These are phyloP conservation scores for Fomitopsis pulvina DNA, from an alignment of 768 basidiomycete genomes.

Conservation along the genomic window DNA sequence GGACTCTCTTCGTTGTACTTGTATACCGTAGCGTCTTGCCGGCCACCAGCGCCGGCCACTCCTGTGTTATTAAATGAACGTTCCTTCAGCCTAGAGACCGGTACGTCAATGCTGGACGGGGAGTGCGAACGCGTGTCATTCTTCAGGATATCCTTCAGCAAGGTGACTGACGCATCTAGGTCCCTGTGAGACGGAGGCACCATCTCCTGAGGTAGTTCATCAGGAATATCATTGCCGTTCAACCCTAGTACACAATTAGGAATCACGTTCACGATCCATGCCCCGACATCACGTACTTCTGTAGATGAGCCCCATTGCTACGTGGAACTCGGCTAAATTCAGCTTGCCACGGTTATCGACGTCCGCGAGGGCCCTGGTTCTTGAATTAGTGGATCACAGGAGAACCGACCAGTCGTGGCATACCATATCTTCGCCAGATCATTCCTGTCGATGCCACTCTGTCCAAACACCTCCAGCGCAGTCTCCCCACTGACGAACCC, in stretches of 20 bases:
- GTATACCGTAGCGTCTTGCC: constrained; percentile 89
- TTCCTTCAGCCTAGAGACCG: constrained; percentile 55
- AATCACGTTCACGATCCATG: background rate
- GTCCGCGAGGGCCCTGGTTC: constrained; percentile 92
- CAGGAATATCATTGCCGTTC: constrained; percentile 89
- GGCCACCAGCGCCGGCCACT: constrained; percentile 46
- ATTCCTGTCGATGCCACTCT: constrained; percentile 83
- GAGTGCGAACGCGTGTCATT: constrained; percentile 77
- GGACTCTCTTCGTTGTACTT: constrained; percentile 67
- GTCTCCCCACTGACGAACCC: constrained; percentile 85
- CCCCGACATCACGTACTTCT: constrained; percentile 55
- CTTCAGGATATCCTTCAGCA: constrained; percentile 81
- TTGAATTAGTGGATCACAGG: no score
- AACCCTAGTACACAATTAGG: constrained; percentile 45
- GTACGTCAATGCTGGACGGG: constrained; percentile 44
- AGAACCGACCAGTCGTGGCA: no score
- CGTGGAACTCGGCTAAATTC: constrained; percentile 93
- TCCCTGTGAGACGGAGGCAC: constrained; percentile 88
- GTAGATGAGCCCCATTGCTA: constrained; percentile 98
- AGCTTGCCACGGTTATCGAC: constrained; percentile 91
- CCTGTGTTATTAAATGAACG: constrained; percentile 62
- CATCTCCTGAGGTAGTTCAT: constrained; percentile 80
- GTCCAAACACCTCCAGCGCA: constrained; percentile 90
- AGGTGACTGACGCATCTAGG: constrained; percentile 82
- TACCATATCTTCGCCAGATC: constrained; percentile 93